phyloP scores from a whole-genome alignment of 345 rosid species.

The Erysimum cheiranthoides region DNA sequence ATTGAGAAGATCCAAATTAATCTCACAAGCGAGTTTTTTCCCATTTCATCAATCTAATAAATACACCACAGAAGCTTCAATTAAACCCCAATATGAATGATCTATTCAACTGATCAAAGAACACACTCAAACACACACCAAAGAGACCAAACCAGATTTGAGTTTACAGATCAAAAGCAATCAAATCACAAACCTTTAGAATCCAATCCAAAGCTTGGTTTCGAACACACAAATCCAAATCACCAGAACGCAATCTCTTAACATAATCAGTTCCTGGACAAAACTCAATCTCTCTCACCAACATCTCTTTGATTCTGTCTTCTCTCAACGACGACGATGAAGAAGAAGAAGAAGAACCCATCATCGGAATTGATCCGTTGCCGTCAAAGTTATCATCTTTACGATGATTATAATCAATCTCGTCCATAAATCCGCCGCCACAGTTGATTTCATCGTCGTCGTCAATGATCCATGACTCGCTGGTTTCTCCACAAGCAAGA shows the following conservation, averaged over 20 bases:
- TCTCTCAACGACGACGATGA: slow-evolving; percentile 41
- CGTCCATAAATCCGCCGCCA: slow-evolving; percentile 30
- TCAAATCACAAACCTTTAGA: slow-evolving; percentile 53
- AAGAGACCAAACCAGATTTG: slow-evolving; percentile 29
- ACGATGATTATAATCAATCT: slow-evolving; percentile 21
- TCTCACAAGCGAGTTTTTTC: not conserved
- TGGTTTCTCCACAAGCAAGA: slow-evolving; percentile 62
- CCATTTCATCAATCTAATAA: slow-evolving; percentile 11
- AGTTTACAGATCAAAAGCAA: slow-evolving; percentile 22
- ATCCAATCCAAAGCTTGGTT: slow-evolving; percentile 76
- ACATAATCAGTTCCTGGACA: slow-evolving; percentile 60
- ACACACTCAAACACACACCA: not conserved
- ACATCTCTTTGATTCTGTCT: slow-evolving; percentile 60
- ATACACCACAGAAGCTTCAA: slow-evolving; percentile 6
- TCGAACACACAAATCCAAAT: slow-evolving; percentile 56
- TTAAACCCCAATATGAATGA: slow-evolving; percentile 2
- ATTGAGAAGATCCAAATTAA: slow-evolving; percentile 32
- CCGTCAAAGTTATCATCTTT: slow-evolving; percentile 41
- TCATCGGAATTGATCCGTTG: slow-evolving; percentile 48
- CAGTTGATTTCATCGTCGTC: slow-evolving; percentile 39
- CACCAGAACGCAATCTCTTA: slow-evolving; percentile 60
- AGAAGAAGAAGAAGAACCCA: slow-evolving; percentile 37
- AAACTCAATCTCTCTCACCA: slow-evolving; percentile 60
- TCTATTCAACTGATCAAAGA: slow-evolving; percentile 34
- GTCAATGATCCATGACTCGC: slow-evolving; percentile 52